A percentile compares a stretch with the other conserved stretches of the same genome.
Evolutionary conservation across 805 yeast species (phyloP).

Genomic region (Wickerhamiella azymoides): DNA sequence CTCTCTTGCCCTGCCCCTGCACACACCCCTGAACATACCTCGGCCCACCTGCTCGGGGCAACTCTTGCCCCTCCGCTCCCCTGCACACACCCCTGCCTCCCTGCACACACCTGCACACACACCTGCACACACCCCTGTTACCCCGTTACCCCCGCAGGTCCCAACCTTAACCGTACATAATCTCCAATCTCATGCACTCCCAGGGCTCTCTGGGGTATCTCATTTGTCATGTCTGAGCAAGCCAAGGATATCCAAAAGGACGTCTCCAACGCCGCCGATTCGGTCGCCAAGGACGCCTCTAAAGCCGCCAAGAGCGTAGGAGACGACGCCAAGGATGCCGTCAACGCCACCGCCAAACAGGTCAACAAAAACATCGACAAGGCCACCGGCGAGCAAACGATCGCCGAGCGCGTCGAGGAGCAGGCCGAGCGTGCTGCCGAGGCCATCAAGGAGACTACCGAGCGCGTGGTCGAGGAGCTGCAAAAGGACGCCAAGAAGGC

Average conservation of each 20-base stretch:
- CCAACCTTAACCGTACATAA: no score
- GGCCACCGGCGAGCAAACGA: constrained; percentile 7
- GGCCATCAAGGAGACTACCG: constrained; percentile 8
- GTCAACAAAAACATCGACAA: constrained; percentile 3
- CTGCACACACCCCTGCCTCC: no score
- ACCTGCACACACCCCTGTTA: no score
- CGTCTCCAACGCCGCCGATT: constrained; percentile 2
- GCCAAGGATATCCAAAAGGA: not conserved
- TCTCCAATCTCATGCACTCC: no score
- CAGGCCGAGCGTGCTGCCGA: constrained; percentile 10
- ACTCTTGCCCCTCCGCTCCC: no score
- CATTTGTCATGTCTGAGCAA: not conserved
- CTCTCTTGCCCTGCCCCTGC: not conserved
- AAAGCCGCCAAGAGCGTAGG: not conserved
- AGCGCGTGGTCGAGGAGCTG: constrained; percentile 6
- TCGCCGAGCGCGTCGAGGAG: constrained; percentile 3
- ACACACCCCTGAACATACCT: no score
- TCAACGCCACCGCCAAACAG: constrained; percentile 2
- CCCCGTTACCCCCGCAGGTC: no score
- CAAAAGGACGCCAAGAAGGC: constrained; percentile 9
- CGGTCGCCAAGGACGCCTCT: not conserved
- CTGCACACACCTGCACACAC: no score
- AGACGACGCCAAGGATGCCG: not conserved
- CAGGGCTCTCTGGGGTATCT: no score
- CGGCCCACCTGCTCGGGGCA: no score